phyloP scores from a whole-genome alignment of 2,329 filamentous ascomycete species.

The Sclerotinia nivalis region DNA sequence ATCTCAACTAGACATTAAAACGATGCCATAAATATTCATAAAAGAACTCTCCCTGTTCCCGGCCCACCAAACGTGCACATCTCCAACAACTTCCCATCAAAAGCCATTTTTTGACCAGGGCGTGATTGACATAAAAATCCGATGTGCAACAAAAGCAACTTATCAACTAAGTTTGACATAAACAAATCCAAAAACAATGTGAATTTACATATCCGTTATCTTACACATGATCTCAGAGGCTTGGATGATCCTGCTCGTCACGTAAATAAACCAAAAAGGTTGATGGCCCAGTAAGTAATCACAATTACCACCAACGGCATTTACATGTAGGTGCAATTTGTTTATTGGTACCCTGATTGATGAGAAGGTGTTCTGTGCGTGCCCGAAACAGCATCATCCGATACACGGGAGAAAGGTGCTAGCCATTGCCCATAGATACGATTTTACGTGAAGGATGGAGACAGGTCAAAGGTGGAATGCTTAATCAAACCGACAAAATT shows the following conservation, averaged over 20 bases:
- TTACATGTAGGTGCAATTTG: background rate
- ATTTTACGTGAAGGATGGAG: background rate
- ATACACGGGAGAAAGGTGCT: background rate
- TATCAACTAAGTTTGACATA: background rate
- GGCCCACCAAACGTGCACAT: background rate
- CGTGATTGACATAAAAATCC: constrained; percentile 3
- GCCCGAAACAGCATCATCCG: background rate
- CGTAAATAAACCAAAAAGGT: background rate
- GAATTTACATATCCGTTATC: background rate
- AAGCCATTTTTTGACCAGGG: background rate
- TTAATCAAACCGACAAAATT: background rate
- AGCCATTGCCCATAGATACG: background rate
- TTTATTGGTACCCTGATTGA: background rate
- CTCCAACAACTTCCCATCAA: background rate
- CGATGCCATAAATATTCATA: background rate
- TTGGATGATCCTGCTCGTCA: background rate
- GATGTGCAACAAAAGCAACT: constrained; percentile 1
- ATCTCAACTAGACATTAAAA: background rate
- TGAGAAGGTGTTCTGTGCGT: background rate
- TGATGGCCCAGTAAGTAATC: background rate
- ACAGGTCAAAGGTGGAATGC: background rate
- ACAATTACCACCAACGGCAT: background rate
- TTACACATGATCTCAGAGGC: background rate
- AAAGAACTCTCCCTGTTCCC: background rate
- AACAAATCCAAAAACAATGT: background rate